Conservation (phyloP, 23 red algal species). For the Gracilariopsis chorda region DNA sequence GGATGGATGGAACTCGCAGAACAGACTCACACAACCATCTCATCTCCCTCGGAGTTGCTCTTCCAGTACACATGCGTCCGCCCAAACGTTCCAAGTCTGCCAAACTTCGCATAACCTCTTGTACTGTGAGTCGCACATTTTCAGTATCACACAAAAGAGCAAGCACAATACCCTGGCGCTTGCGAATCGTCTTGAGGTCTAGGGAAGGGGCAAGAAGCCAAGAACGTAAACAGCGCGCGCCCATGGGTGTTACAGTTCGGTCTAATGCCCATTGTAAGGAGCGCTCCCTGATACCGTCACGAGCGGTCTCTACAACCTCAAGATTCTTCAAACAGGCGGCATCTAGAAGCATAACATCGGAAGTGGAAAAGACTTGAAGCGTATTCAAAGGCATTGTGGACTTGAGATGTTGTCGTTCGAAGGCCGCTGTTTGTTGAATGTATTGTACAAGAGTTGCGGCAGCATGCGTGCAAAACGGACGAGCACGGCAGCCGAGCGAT, state of each 20-base stretch:
- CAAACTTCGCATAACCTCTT: conserved; percentile 34
- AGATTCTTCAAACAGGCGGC: conserved; percentile 75
- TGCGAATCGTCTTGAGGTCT: conserved; percentile 10
- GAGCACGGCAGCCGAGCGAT: conserved; percentile 47
- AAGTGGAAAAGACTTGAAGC: conserved; percentile 12
- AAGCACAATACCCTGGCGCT: conserved; percentile 62
- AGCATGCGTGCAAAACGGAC: conserved; percentile 29
- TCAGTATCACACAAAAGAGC: conserved; percentile 15
- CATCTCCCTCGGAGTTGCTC: conserved; percentile 74
- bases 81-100: conserved; percentile 82
- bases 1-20: conserved; percentile 51
- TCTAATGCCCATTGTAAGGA: conserved; percentile 81
- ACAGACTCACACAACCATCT: conserved; percentile 72
- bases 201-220: conserved; percentile 78
- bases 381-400: not conserved
- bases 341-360: conserved; percentile 55
- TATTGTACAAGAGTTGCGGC: conserved; percentile 17
- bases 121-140: conserved; percentile 12
- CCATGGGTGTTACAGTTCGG: conserved; percentile 80
- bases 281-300: conserved; percentile 73
- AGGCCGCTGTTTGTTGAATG: not conserved
- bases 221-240: conserved; percentile 66
- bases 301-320: conserved; percentile 69
- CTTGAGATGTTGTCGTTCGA: not conserved
- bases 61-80: conserved; percentile 56